Base-by-base conservation (phyloP, 83 land plant genomes). In the Isoetes engelmannii region DNA sequence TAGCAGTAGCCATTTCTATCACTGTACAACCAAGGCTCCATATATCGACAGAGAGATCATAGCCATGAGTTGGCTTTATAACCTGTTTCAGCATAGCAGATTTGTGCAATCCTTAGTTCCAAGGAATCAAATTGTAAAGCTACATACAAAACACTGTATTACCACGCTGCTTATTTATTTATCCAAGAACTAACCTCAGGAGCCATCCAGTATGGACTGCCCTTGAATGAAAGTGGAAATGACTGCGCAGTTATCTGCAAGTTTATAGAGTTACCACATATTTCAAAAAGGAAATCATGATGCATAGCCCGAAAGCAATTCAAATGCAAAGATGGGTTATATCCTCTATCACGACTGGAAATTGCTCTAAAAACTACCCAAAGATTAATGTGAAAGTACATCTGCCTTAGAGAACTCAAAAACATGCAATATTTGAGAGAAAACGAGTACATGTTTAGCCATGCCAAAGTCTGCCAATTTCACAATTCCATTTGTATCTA, bases 21-120 rank as follows among this genome's bases (percentile, higher is more conserved):
- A 74, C 69, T 9, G 73, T 71, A 49, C 73, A 71, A 7, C 73
- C 73, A 13, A 71, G 69, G 69, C 73, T 71, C 73, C 73, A 71
- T 20, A 71, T 60, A 44, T 71, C 73, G 6, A 71, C 73, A 44
- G 73, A 44, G 45, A 20, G 49, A 17, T 71, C 69, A 19, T 71
- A 71, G 6, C 73, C 73, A 61, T 71, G 43, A 45, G n/a, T 71
- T 44, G 13, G n/a, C 45, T 43, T 61, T 5, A 71, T 71, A 7
- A 71, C 73, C 73, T 71, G 68, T 28, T 28, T 28, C 37, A 28
- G 37, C 37, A 2, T 28, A 28, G 37, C 37, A 28, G 37, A 28
- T 28, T 28, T 28, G 37, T 28, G 37, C 37, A 28, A 28, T 2
- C 37, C 37, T 28, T 28, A 28, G 37, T 28, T 2, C 37, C 37